A percentile compares a stretch with the other conserved stretches of the same genome.
These are phyloP conservation scores for Syzygium grande DNA, from an alignment of 345 rosid genomes.

Conservation along the genomic window DNA sequence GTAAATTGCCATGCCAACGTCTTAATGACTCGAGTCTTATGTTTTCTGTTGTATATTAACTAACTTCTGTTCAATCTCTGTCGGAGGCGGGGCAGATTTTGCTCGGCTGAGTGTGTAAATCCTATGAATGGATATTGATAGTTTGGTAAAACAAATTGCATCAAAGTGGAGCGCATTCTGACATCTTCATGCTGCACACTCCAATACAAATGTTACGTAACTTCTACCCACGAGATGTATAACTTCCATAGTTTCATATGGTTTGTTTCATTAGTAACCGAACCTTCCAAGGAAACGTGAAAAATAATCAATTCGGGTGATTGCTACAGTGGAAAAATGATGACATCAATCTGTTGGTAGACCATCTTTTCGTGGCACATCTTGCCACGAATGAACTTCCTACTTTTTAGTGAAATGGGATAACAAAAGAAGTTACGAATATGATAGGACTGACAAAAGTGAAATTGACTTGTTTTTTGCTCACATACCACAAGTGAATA, in stretches of 20 bases:
- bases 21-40: not conserved
- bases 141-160: not conserved
- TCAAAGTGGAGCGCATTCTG: not conserved
- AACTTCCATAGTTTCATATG: not conserved
- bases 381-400: too few species aligned
- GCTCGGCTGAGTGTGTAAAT: conserved; percentile 16
- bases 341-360: not conserved
- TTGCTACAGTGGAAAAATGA: not conserved
- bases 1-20: not conserved
- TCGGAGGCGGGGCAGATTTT: not conserved
- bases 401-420: too few species aligned
- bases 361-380: not conserved
- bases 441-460: too few species aligned
- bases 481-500: too few species aligned
- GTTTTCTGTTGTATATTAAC: not conserved
- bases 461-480: too few species aligned
- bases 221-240: not conserved
- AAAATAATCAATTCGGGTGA: not conserved
- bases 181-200: not conserved
- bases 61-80: not conserved
- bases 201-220: too few species aligned
- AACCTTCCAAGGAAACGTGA: not conserved
- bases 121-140: conserved; percentile 3
- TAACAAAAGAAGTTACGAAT: too few species aligned
- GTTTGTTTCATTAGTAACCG: not conserved